Conservation (phyloP, 2,329 filamentous ascomycete genomes). For the Cladophialophora psammophila region DNA sequence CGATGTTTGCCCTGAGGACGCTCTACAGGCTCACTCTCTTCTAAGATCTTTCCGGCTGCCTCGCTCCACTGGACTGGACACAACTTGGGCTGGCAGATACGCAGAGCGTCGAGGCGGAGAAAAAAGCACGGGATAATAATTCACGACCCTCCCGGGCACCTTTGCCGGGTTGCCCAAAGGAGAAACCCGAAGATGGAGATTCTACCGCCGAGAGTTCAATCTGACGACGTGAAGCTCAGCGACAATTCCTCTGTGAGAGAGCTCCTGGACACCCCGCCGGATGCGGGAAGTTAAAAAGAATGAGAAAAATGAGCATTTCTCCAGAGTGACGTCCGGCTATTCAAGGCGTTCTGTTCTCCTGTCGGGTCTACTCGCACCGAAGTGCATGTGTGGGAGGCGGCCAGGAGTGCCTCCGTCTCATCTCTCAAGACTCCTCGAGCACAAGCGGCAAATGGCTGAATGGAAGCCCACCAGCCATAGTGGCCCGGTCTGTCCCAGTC, state of each 20-base stretch:
- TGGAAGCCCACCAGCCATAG: not conserved
- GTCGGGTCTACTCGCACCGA: constrained; percentile 15
- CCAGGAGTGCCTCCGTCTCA: constrained; percentile 11
- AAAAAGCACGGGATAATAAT: not conserved
- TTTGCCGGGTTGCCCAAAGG: constrained; percentile 8
- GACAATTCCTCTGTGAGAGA: not conserved
- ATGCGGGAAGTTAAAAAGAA: not conserved
- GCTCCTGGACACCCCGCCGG: not conserved
- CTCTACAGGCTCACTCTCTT: not conserved
- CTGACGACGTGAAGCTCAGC: not conserved
- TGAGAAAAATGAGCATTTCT: not conserved
- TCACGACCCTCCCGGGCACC: not conserved
- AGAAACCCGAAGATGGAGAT: constrained; percentile 13
- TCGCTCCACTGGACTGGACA: not conserved
- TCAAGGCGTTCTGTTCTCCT: not conserved
- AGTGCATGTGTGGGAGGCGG: constrained; percentile 13
- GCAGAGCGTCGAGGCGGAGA: not conserved
- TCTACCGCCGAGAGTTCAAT: not conserved
- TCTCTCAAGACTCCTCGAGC: constrained; percentile 13
- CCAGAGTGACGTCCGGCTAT: not conserved
- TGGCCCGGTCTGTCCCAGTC: constrained; percentile 6
- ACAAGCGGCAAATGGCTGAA: constrained; percentile 24
- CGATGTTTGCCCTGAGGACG: not conserved
- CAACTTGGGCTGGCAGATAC: not conserved
- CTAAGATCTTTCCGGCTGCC: no score